Evolutionary conservation across 1,284 basidiomycete species (phyloP), one percentile per base, ranked within the genome.

Genomic region (Agaricales sp.): DNA sequence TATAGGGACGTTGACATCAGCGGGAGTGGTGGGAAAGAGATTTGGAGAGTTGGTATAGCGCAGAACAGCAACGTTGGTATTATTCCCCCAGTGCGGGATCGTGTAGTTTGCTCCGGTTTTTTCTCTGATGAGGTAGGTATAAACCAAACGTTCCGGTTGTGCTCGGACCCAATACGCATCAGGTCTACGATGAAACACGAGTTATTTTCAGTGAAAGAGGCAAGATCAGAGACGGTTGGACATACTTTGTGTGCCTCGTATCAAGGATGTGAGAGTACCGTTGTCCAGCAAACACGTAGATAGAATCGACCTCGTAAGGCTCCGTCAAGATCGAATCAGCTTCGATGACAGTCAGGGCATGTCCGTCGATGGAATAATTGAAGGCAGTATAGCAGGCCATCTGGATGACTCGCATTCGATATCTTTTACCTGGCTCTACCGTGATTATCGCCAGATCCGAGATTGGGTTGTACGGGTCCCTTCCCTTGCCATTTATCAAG

Each of bases 281-380:
- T 52, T 68, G 67, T 16, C 57, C 63, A 1, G 59, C 56, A 43
- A 54, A 60, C 46, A 66, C 62, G 20, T 54, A 51, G 20, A 66
- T 50, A 4, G 50, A 49, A 45, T 64, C 63, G 2, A 63, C 62
- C 2, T 41, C 39, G 19, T 41, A 52, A 8, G 64, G 57, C 26
- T 60, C 26, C n/a, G 57, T 58, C 53, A 60, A 59, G 50, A 58
- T 50, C 22, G 61, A 65, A 51, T 68, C 66, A 2, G 61, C 64
- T 51, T 67, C 66, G 48, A 68, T 68, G 46, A 68, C 50, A 2
- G 62, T 65, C 56, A 68, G 51, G 16, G 49, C 51, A 47, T 68
- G 66, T 3, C 55, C 54, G 30, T 65, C 62, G 46, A 68, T 66
- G 18, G 21, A 23, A 21, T 23, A 22, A 13, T 22, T 18, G 18